phyloP scores from a whole-genome alignment of 441 rosid species.

The Francoa sonchifolia region DNA sequence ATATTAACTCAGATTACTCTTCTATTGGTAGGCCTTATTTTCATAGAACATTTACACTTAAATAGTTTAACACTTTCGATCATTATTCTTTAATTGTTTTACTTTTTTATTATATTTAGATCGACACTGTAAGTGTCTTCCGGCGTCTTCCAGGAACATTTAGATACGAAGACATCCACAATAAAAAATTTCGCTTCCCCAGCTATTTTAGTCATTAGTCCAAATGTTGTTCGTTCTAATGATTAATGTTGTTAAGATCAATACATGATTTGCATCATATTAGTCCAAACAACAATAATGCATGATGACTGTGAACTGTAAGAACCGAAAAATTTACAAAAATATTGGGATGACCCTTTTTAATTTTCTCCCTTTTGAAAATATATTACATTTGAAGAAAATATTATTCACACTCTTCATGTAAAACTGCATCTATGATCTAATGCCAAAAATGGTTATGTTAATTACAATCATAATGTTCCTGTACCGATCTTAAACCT shows the following conservation, averaged over 20 bases:
- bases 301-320: slow-evolving; percentile 13
- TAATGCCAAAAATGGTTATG: slow-evolving; percentile 13
- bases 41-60: not conserved
- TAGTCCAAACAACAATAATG: not conserved
- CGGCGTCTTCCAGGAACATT: too few species aligned
- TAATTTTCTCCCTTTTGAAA: slow-evolving; percentile 6
- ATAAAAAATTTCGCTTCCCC: too few species aligned
- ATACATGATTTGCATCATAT: not conserved
- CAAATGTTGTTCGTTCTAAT: too few species aligned
- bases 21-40: not conserved
- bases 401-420: slow-evolving; percentile 13
- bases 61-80: not conserved
- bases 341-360: slow-evolving; percentile 2
- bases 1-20: too few species aligned
- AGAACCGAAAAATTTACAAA: slow-evolving; percentile 17
- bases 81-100: not conserved
- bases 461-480: slow-evolving; percentile 1
- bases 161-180: too few species aligned
- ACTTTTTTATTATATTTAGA: not conserved
- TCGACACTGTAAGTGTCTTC: not conserved
- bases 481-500: slow-evolving; percentile 8
- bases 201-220: too few species aligned
- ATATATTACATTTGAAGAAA: slow-evolving; percentile 19
- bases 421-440: slow-evolving; percentile 14
- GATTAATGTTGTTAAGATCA: not conserved